Base-by-base conservation (phyloP, 345 rosid species). In the Gossypium rotundifolium region DNA sequence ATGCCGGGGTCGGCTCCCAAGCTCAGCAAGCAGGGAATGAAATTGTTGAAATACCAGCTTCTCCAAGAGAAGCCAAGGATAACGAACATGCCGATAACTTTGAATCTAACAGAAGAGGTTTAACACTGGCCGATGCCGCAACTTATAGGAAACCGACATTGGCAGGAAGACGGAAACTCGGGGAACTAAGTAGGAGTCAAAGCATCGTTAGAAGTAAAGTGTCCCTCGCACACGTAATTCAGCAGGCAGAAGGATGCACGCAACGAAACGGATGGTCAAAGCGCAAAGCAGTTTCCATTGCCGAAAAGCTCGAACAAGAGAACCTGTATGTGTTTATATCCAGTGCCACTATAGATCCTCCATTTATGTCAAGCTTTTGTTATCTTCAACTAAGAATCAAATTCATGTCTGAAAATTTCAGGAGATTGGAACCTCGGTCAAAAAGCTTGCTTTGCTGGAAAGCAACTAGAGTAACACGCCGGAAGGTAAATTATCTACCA, bases 131-230 rank as follows among this genome's bases (percentile, higher is more conserved):
- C 9, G 77, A 79, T 38, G 40, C 72, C 22, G 51, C 70, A 12
- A 80, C 73, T 59, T 82, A 72, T 48, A 78, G 70, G 38, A 81
- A 80, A 81, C 71, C 84, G 66, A 61, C 65, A 14, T 70, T 76
- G 20, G 74, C 65, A 33, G 88, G 65, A 72, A 84, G 90, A 77
- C 74, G 79, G 74, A 90, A 77, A 80, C 79, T 68, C 16, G 81
- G 90, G 67, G 87, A 88, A 70, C 85, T 18, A 42, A 83, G 81
- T 66, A 91, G 87, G 77, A 83, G 89, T 71, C 90, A 66, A 79
- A 95, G 97, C 86, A 87, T 95, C n/a, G 98, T 93, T 80, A 88
- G 85, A 83, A 83, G 98, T 77, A 96, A 90, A 89, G 93, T 93
- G 1, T 91, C 98, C 61, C 91, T 91, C 54, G 93, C 90, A 44